These are phyloP conservation scores for Acacia concinna DNA, from an alignment of 331 rosid species.

Conservation along the genomic window DNA sequence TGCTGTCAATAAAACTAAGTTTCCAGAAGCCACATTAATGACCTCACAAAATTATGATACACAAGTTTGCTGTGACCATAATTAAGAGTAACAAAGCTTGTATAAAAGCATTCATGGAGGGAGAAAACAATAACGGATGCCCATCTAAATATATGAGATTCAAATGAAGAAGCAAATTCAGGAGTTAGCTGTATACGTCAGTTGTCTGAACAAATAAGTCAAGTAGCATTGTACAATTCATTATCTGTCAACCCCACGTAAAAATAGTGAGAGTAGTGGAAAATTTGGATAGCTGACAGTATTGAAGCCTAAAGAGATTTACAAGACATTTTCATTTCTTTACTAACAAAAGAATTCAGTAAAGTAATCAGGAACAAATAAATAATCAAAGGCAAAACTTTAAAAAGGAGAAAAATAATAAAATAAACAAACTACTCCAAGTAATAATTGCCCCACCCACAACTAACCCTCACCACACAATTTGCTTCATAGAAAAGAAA, in stretches of 20 bases:
- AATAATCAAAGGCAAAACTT: neutral
- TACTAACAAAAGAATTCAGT: neutral
- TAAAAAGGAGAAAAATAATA: neutral
- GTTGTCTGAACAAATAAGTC: neutral
- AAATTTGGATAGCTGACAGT: conserved; percentile 16
- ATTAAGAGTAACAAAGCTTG: conserved; percentile 13
- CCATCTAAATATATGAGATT: conserved; percentile 4
- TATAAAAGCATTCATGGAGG: neutral
- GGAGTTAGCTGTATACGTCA: neutral
- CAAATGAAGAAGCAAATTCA: conserved; percentile 12
- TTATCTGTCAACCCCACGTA: neutral
- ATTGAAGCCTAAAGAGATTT: conserved; percentile 11
- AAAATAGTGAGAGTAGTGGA: neutral
- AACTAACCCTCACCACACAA: neutral
- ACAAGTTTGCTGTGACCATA: neutral
- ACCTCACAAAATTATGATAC: conserved; percentile 22
- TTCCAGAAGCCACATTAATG: neutral
- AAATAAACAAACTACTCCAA: neutral
- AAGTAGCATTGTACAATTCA: conserved; percentile 7
- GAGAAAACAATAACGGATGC: neutral
- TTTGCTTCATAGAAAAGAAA: neutral
- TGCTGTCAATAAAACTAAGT: conserved; percentile 21
- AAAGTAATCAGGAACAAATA: conserved; percentile 11
- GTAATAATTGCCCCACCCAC: neutral
- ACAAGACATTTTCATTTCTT: neutral